Evolutionary conservation across 2,329 filamentous ascomycete genomes (phyloP).

Genomic region (Pseudogymnoascus sp.): DNA sequence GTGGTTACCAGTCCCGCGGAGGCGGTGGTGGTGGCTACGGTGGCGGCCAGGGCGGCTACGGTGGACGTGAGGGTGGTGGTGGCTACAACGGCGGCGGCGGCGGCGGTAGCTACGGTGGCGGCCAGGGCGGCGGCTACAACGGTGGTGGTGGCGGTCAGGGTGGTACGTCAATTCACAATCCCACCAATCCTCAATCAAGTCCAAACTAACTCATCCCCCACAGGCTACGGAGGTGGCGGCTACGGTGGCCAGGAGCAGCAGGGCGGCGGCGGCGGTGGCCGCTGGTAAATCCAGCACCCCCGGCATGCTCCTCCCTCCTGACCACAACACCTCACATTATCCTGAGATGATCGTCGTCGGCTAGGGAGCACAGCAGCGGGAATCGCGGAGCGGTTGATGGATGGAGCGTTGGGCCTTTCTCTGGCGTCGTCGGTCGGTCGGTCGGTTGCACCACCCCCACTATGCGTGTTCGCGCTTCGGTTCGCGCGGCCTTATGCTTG

Average conservation of each 20-base stretch:
- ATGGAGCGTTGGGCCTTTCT: background rate
- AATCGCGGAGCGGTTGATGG: background rate
- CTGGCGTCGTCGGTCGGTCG: background rate
- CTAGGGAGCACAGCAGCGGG: background rate
- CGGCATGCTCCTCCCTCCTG: background rate
- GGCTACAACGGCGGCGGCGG: conserved; percentile 26
- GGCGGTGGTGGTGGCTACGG: conserved; percentile 34
- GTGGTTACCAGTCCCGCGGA: conserved; percentile 10
- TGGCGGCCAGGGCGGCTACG: conserved; percentile 28
- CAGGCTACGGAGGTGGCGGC: conserved; percentile 16
- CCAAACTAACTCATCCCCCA: background rate
- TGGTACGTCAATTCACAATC: conserved; percentile 20
- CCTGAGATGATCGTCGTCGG: background rate
- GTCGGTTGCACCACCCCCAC: too few species aligned
- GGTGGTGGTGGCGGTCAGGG: conserved; percentile 17
- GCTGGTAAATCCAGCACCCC: conserved; percentile 17
- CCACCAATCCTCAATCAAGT: conserved; percentile 24
- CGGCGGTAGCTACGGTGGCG: conserved; percentile 30
- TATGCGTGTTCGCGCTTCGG: background rate
- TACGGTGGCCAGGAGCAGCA: conserved; percentile 16
- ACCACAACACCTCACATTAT: too few species aligned
- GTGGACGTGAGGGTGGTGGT: conserved; percentile 28
- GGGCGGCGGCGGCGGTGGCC: conserved; percentile 19
- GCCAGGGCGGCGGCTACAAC: conserved; percentile 24
- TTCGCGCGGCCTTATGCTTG: background rate